Evolutionary conservation across 768 basidiomycete genomes (phyloP), one percentile per base, ranked within the genome.

Genomic region (Tricholoma saponaceum): DNA sequence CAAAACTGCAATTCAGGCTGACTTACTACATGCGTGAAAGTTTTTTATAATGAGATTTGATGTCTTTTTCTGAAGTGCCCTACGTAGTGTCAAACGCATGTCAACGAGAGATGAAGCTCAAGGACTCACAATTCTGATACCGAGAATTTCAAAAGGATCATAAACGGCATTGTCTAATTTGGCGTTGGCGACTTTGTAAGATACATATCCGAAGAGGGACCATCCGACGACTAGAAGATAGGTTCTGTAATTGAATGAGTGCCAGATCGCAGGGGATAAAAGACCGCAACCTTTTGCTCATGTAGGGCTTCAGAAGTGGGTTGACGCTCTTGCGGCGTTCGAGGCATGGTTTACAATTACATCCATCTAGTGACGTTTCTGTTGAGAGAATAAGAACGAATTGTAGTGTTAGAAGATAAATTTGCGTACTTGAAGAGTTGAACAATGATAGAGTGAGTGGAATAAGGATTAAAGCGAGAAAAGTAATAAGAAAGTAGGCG

Each of bases 41-140:
- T 64, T 89, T 89, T 74, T 95, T 96, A 80, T 87, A 99, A 70
- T 93, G 90, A 2, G 91, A 88, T 73, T 98, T 99, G 72, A 99
- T 95, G 39, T 93, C 91, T 71, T 95, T 95, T 66, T 95, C 89
- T 2, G 86, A 75, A 2, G 79, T 68, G 23, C 83, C 82, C 89
- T 93, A 64, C 2, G 35, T 46, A n/a, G 6, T 12, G 18, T 1
- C 61, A 37, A 56, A 49, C 44, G 20, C 49, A n/a, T 25, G 9
- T 26, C 30, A 14, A 33, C 39, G 20, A 35, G n/a, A 12, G 2
- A 39, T n/a, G 20, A 5, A 22, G 60, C 54, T 18, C 46, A 28
- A 37, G 20, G 16, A 79, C 85, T 60, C 63, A 92, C 92, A 12
- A 79, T 67, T 4, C 72, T 73, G 57, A 98, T 83, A 16, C 90